Percentiles rank a stretch among this genome's conserved stretches.
phyloP scores from a whole-genome alignment of 495 filamentous ascomycete genomes.

The Pyronema domesticum region DNA sequence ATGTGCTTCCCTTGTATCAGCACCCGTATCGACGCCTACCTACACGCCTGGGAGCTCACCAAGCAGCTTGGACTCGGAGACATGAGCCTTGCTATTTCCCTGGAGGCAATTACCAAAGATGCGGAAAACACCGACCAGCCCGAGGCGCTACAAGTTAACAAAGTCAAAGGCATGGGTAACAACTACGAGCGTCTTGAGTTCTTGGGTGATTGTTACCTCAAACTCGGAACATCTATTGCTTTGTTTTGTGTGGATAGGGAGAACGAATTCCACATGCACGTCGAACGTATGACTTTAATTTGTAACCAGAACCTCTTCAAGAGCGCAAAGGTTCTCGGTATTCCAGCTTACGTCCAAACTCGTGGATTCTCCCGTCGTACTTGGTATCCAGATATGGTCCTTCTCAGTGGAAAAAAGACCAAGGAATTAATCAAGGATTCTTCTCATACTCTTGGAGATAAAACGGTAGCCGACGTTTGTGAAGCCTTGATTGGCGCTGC shows the following conservation, averaged over 20 bases:
- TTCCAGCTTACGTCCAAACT: slow-evolving; percentile 67
- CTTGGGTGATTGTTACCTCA: slow-evolving; percentile 82
- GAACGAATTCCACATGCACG: slow-evolving; percentile 76
- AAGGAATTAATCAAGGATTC: slow-evolving; percentile 33
- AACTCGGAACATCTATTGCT: slow-evolving; percentile 79
- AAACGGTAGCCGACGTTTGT: slow-evolving; percentile 73
- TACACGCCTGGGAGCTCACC: slow-evolving; percentile 63
- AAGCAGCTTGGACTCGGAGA: slow-evolving; percentile 36
- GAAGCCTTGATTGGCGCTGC: slow-evolving; percentile 89
- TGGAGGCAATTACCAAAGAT: slow-evolving; percentile 90
- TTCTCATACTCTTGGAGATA: slow-evolving; percentile 59
- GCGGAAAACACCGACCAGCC: slow-evolving; percentile 80
- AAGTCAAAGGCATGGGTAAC: slow-evolving; percentile 79
- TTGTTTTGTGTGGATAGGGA: slow-evolving; percentile 58
- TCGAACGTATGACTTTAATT: slow-evolving; percentile 73
- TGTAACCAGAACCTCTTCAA: slow-evolving; percentile 86
- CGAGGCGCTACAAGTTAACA: slow-evolving; percentile 47
- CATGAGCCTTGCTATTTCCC: slow-evolving; percentile 48
- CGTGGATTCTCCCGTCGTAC: slow-evolving; percentile 50
- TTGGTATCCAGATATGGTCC: slow-evolving; percentile 27
- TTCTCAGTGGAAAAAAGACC: slow-evolving; percentile 42
- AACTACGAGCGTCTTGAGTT: slow-evolving; percentile 96
- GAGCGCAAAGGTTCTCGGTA: slow-evolving; percentile 44
- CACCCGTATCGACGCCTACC: slow-evolving; percentile 58
- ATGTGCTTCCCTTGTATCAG: slow-evolving; percentile 71